Evolutionary conservation across 805 yeast species (phyloP), one percentile per base, ranked within the genome.

Genomic region (Candida maltosa): DNA sequence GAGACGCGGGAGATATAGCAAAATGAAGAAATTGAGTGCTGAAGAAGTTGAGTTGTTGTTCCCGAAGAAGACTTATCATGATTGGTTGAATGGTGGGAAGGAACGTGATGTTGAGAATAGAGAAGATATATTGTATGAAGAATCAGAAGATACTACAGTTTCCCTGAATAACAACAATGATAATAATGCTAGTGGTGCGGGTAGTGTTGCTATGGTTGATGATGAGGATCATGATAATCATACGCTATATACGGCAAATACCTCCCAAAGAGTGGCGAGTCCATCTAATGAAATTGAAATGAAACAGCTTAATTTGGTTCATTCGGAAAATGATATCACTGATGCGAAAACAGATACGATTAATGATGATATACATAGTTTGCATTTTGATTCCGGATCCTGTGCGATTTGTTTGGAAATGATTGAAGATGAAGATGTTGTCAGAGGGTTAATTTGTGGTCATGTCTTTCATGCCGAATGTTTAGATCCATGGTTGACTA

Each of bases 391-490:
- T 26, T 77, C 84, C 1, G 93, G 88, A 8, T 56, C 73, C 1
- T 85, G 95, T 65, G 88, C 91, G 9, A 81, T 85, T 44, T 85
- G 95, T 56, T 66, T 86, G 23, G 94, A 85, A 26, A 55, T 63
- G 4, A 69, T 82, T 36, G 83, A 76, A 43, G 73, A 73, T 32
- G 78, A 71, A 10, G 87, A 83, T 34, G 52, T 56, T 1, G 87
- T 86, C 2, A 73, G 95, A 32, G 87, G 87, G 0, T 66, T 87
- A 29, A 65, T 83, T 8, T 86, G 95, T 60, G 87, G 88, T 3
- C 95, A 86, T 57, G 87, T 82, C 2, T 86, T 80, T 70, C 95
- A 86, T 51, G 69, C 80, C 16, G 80, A 73, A 12, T 86, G 95
- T 58, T 70, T 87, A 35, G 87, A 82, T 44, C 89, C 89, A 2